Evolutionary conservation across 164 flowering plant genomes (phyloP).

Genomic region (Sedum album): DNA sequence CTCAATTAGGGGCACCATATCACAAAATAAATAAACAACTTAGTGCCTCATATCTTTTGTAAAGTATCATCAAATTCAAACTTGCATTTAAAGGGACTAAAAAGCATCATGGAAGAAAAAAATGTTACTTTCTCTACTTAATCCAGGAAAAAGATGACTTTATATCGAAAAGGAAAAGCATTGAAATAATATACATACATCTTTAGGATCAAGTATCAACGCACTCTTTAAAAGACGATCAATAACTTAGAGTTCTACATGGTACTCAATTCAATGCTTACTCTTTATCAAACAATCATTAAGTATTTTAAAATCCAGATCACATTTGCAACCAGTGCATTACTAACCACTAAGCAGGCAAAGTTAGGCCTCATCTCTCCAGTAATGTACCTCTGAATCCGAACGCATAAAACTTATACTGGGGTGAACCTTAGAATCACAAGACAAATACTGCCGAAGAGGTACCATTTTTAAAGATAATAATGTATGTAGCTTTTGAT

Average conservation of each 20-base stretch:
- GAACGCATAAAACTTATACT: too few species aligned
- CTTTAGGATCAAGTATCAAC: not conserved
- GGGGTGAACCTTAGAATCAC: too few species aligned
- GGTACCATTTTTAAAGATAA: not conserved
- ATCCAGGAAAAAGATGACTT: not conserved
- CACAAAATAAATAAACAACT: not conserved
- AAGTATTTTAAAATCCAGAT: not conserved
- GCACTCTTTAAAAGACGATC: not conserved
- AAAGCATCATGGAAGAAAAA: not conserved
- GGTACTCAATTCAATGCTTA: not conserved
- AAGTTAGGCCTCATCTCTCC: not conserved
- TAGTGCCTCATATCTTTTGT: not conserved
- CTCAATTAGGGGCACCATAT: constrained; percentile 1
- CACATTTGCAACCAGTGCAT: not conserved
- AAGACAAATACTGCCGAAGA: not conserved
- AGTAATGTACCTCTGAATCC: not conserved
- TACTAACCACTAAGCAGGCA: not conserved
- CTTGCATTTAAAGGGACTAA: not conserved
- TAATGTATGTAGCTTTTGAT: constrained; percentile 7
- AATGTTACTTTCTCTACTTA: not conserved
- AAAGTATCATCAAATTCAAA: not conserved
- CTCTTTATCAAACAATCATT: not conserved
- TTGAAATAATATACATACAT: not conserved
- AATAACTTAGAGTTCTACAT: not conserved
- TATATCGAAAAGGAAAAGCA: not conserved